Evolutionary conservation across 805 yeast species (phyloP), one percentile per base, ranked within the genome.

Genomic region (Candida andamanensis): DNA sequence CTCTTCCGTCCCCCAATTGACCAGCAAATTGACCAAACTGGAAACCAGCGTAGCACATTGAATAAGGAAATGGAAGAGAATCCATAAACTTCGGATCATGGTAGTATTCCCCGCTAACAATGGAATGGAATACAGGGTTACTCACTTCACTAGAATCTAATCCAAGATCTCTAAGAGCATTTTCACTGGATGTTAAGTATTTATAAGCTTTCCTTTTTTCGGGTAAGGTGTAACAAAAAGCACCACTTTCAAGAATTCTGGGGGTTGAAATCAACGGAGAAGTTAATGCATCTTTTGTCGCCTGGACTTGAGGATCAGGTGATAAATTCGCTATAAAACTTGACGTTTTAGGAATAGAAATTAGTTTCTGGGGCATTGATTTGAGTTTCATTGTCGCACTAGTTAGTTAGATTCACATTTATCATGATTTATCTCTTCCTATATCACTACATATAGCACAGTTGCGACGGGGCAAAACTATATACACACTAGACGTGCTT

Each of bases 21-120:
- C 97, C 97, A 0, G 97, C 97, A 75, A 90, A 90, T 42, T 75
- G 76, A 3, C 98, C 97, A 63, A 92, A 90, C 51, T 90, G 98
- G 69, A 81, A 86, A 1, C 98, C 98, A 2, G 97, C 95, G 56
- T 90, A 90, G 0, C 90, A 85, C 54, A 83, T 89, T 9, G 96
- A 76, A 56, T 83, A 90, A 0, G 98, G 97, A 44, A 75, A 76
- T 1, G 82, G 70, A 10, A 17, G n/a, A 24, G 36, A 19, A 24
- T 37, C 18, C 21, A 36, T 26, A 42, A 51, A 37, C 5, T 67
- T 64, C 12, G 61, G 60, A 15, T 46, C 47, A 8, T 41, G 33
- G 40, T 62, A 63, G 16, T 48, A 39, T 24, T 74, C 63, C 1
- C 97, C 97, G 35, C 78, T 67, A 4, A 83, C 74, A 2, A 84